Conservation (phyloP, 805 yeast genomes). For the Suhomyces pyralidae region DNA sequence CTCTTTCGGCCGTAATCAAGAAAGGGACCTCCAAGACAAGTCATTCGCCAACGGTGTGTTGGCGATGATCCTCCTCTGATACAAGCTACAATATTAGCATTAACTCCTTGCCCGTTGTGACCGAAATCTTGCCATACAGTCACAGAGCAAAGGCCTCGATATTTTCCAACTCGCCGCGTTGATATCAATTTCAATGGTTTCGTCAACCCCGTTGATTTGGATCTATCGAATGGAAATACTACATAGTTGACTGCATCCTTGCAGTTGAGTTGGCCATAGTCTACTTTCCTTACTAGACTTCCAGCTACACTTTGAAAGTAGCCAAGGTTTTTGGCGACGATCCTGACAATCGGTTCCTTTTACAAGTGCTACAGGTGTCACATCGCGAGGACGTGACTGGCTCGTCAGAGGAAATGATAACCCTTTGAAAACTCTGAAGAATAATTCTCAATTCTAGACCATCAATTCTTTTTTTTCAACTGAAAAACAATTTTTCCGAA, state of each 20-base stretch:
- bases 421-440: background rate
- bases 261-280: slow-evolving; percentile 27
- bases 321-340: slow-evolving; percentile 41
- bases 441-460: background rate
- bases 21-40: slow-evolving; percentile 40
- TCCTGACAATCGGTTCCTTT: slow-evolving; percentile 8
- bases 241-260: slow-evolving; percentile 36
- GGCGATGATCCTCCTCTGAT: slow-evolving; percentile 50
- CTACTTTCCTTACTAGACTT: slow-evolving; percentile 39
- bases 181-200: slow-evolving; percentile 14
- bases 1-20: slow-evolving; percentile 44
- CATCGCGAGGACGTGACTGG: background rate
- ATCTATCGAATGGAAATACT: slow-evolving; percentile 42
- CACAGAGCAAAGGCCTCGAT: slow-evolving; percentile 43
- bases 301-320: slow-evolving; percentile 42
- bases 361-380: background rate
- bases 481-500: too few relatives aligned
- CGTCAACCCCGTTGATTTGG: slow-evolving; percentile 36
- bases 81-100: slow-evolving; percentile 40
- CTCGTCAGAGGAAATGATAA: background rate
- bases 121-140: slow-evolving; percentile 40
- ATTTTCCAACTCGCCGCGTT: slow-evolving; percentile 12
- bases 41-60: slow-evolving; percentile 44
- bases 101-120: slow-evolving; percentile 45
- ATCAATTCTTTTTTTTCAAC: background rate